phyloP scores from a whole-genome alignment of 129 eudicot species.

The Glebionis coronaria region DNA sequence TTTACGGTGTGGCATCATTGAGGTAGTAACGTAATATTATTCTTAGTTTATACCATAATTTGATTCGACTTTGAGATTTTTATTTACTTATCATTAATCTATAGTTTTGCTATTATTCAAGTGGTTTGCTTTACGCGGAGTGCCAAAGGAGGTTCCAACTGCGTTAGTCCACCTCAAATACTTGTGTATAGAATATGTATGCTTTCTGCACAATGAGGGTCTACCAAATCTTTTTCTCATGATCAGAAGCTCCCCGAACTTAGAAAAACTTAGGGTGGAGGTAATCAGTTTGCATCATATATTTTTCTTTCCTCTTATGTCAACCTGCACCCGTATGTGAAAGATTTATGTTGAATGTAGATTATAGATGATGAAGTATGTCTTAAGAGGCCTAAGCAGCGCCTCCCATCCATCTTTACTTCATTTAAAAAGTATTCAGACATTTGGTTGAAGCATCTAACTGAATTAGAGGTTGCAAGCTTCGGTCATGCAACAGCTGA shows the following conservation, averaged over 20 bases:
- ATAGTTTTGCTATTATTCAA: not conserved
- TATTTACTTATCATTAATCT: not conserved
- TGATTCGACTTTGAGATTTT: not conserved
- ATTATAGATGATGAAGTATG: not conserved
- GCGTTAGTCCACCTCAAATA: constrained; percentile 2
- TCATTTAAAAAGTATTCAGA: not conserved
- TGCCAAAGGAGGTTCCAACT: not conserved
- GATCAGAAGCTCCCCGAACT: not conserved
- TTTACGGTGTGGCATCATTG: not conserved
- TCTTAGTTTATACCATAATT: not conserved
- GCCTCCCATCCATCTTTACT: too few relatives aligned
- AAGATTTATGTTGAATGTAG: not conserved
- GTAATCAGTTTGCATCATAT: not conserved
- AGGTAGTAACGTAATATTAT: not conserved
- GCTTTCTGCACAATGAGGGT: not conserved
- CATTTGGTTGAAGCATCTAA: constrained; percentile 12
- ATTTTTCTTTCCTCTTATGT: not conserved
- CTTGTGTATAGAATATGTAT: not conserved
- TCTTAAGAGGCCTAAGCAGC: not conserved
- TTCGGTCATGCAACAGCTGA: not conserved
- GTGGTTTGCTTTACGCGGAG: not conserved
- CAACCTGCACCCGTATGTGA: not conserved
- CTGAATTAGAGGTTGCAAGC: constrained; percentile 1
- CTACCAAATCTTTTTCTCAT: not conserved
- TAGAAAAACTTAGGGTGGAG: not conserved